A percentile compares a stretch with the other conserved stretches of the same genome.
These are phyloP conservation scores for Monascus ruber DNA, from an alignment of 2,329 filamentous ascomycete species.

Conservation along the genomic window DNA sequence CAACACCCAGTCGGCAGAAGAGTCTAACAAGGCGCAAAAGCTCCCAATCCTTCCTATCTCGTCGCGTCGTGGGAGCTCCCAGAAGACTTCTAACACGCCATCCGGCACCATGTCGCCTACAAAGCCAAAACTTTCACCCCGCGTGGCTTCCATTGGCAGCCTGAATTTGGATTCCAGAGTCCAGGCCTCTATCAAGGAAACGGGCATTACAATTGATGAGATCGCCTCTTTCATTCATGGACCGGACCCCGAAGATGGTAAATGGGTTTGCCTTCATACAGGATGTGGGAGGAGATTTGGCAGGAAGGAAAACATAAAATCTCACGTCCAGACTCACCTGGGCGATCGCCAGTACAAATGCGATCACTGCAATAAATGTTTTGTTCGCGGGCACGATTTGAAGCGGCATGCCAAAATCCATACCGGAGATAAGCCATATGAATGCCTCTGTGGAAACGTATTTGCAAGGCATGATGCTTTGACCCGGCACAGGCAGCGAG, in stretches of 20 bases:
- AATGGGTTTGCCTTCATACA: conserved; percentile 66
- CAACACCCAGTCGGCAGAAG: conserved; percentile 24
- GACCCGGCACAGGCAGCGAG: conserved; percentile 84
- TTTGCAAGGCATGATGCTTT: conserved; percentile 93
- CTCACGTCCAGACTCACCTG: conserved; percentile 93
- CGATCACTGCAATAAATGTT: conserved; percentile 86
- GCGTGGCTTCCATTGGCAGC: conserved; percentile 36
- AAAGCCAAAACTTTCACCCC: conserved; percentile 30
- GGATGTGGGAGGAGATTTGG: conserved; percentile 84
- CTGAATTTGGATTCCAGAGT: conserved; percentile 43
- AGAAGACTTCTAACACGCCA: conserved; percentile 7
- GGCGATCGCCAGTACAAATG: conserved; percentile 93
- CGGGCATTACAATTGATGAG: conserved; percentile 78
- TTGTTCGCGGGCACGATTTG: conserved; percentile 91
- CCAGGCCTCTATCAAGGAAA: conserved; percentile 57
- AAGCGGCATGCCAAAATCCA: conserved; percentile 98
- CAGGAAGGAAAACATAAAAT: conserved; percentile 98
- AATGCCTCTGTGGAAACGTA: conserved; percentile 85
- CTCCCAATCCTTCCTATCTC: conserved; percentile 19
- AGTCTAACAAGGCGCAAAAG: conserved; percentile 15
- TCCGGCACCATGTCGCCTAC: conserved; percentile 14
- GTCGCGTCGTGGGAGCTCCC: conserved; percentile 11
- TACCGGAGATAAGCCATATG: conserved; percentile 88
- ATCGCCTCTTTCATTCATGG: conserved; percentile 64
- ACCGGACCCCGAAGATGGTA: conserved; percentile 60